Base-by-base conservation (phyloP, 495 filamentous ascomycete genomes). In the Aspergillus bertholletiae region DNA sequence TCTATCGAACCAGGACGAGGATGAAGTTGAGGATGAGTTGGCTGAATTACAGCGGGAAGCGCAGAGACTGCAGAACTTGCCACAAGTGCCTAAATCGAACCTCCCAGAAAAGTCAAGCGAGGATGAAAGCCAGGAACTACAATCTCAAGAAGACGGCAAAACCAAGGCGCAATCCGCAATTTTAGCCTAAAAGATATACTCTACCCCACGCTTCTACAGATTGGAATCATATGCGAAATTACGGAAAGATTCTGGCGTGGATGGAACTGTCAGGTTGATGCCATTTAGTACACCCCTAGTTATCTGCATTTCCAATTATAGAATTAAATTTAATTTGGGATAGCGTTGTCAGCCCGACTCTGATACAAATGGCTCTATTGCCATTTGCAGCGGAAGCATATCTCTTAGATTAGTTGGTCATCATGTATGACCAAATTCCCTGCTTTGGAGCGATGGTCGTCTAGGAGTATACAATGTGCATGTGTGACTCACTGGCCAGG, bases 21-120 rank as follows among this genome's bases (percentile, higher is more conserved):
- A 97, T 56, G 94, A 97, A 63, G 95, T 97, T 22, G 95, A 97
- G 64, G 92, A 97, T 62, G 94, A 97, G 74, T 71, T 98, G 58
- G 90, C 88, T 45, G 85, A 80, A 18, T 73, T 97, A 53, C 85
- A 90, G 66, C 80, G 74, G 17, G 87, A 96, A 68, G 70, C 89
- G 12, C 73, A 71, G 45, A 68, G 71, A 23, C 59, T 73, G 22
- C 67, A 70, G 32, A 56, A 64, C 46, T 55, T 90, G 55, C 90
- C 88, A 0, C 76, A 75, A 56, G 87, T 79, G 7, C 89, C 91
- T 12, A 68, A 53, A 3, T 64, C 63, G 1, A 68, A 61, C 21
- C 60, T 71, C 22, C 68, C 68, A 18, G 54, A 26, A 46, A 52
- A 46, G 43, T 49, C 23, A 15, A 50, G 49, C 27, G 56, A 56